Evolutionary conservation across 2,329 filamentous ascomycete genomes (phyloP).

Genomic region (Akanthomyces uredinophilus): DNA sequence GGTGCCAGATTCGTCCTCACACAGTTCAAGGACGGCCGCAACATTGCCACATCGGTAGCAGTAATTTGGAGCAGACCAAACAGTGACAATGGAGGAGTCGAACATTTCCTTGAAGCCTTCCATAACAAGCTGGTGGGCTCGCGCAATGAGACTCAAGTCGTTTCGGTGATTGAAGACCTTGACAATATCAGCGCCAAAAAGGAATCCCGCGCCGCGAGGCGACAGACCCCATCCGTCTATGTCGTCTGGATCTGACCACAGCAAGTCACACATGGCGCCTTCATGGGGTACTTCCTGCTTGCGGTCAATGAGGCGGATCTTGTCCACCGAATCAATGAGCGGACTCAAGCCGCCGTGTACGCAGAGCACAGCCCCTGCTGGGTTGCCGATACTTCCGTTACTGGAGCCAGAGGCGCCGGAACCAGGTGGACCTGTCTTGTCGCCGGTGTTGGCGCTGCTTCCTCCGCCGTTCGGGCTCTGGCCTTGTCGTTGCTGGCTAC

Average conservation of each 20-base stretch:
- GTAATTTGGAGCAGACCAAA: constrained; percentile 98
- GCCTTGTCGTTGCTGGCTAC: constrained; percentile 21
- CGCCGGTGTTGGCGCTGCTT: constrained; percentile 19
- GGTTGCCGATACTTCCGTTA: constrained; percentile 57
- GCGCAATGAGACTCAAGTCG: constrained; percentile 83
- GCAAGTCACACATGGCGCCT: constrained; percentile 95
- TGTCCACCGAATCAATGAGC: constrained; percentile 87
- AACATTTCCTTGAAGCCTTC: constrained; percentile 99
- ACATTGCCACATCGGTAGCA: constrained; percentile 96
- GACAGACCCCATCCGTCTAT: constrained; percentile 96
- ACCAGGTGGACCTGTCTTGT: constrained; percentile 64
- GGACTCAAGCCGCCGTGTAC: constrained; percentile 93
- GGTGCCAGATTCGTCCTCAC: constrained; percentile 75
- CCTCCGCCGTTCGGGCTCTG: constrained; percentile 24
- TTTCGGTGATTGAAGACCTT: constrained; percentile 94
- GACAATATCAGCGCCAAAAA: constrained; percentile 94
- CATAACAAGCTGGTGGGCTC: constrained; percentile 97
- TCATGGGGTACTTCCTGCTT: constrained; percentile 99
- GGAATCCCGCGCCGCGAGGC: constrained; percentile 87
- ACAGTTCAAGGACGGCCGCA: constrained; percentile 87
- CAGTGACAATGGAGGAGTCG: constrained; percentile 88
- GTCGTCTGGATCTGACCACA: constrained; percentile 98
- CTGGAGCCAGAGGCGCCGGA: constrained; percentile 71
- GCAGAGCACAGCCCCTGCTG: constrained; percentile 81
- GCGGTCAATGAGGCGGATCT: constrained; percentile 88